Evolutionary conservation across 495 filamentous ascomycete species (phyloP).

Genomic region (Penicillium arizonense): DNA sequence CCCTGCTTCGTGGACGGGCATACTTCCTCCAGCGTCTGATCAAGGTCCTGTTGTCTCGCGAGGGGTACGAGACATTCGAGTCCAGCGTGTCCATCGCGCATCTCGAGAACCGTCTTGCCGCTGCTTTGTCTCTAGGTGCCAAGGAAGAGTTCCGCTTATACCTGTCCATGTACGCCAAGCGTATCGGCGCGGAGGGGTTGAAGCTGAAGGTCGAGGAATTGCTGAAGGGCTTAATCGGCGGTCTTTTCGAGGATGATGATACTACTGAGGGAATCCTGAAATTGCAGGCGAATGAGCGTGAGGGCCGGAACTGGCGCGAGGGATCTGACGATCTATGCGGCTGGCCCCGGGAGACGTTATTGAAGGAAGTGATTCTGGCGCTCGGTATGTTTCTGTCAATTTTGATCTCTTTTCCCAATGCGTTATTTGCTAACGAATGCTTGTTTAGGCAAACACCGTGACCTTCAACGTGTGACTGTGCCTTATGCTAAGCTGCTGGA

Average conservation of each 20-base stretch:
- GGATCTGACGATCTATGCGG: conserved; percentile 66
- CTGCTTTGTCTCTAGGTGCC: conserved; percentile 78
- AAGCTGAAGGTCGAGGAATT: conserved; percentile 90
- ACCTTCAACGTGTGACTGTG: conserved; percentile 87
- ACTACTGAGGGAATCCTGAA: conserved; percentile 35
- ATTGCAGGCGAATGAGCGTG: conserved; percentile 58
- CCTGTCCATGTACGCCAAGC: conserved; percentile 93
- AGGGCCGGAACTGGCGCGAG: conserved; percentile 55
- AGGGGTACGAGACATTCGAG: conserved; percentile 92
- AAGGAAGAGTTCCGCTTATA: conserved; percentile 90
- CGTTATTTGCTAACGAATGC: conserved; percentile 27
- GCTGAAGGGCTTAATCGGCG: conserved; percentile 73
- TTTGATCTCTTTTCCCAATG: neutral
- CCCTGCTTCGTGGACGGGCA: conserved; percentile 85
- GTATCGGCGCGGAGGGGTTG: conserved; percentile 85
- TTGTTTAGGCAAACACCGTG: conserved; percentile 82
- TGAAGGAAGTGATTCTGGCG: conserved; percentile 87
- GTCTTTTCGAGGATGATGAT: conserved; percentile 55
- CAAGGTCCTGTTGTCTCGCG: conserved; percentile 76
- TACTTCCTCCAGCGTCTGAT: conserved; percentile 86
- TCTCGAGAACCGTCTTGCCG: conserved; percentile 91
- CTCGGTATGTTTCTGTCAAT: conserved; percentile 64
- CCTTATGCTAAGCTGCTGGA: conserved; percentile 79
- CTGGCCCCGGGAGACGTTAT: conserved; percentile 78
- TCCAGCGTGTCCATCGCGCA: conserved; percentile 89